phyloP scores from a whole-genome alignment of 192 early-diverging fungal genomes.

The Entomortierella lignicola region DNA sequence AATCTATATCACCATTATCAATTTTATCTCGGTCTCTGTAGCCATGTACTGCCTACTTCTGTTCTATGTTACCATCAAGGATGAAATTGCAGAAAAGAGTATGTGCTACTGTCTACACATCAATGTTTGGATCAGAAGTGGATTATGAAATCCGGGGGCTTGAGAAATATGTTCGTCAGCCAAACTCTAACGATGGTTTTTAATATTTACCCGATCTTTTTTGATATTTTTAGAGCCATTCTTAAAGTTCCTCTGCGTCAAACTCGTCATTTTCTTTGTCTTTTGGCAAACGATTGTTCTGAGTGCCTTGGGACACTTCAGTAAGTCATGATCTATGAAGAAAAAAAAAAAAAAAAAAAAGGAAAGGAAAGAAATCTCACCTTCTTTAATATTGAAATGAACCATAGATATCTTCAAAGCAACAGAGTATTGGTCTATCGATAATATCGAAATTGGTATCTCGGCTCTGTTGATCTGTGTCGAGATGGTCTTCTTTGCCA shows the following conservation, averaged over 20 bases:
- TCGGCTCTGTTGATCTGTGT: conserved; percentile 46
- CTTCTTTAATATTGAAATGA: background rate
- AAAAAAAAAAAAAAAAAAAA: too few relatives aligned
- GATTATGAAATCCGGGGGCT: background rate
- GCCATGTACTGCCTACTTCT: conserved; percentile 78
- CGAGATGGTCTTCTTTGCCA: conserved; percentile 58
- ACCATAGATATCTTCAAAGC: conserved; percentile 20
- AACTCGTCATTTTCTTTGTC: conserved; percentile 56
- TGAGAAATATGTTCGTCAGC: background rate
- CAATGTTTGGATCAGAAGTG: too few relatives aligned
- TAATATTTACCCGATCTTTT: too few relatives aligned
- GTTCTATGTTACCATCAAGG: conserved; percentile 71
- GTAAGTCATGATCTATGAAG: conserved; percentile 25
- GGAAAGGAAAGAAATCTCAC: too few relatives aligned
- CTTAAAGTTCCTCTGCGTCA: conserved; percentile 56
- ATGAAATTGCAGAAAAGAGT: conserved; percentile 62
- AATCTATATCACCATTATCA: conserved; percentile 70
- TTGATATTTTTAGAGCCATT: conserved; percentile 57
- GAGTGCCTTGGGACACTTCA: conserved; percentile 28
- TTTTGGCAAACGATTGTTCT: conserved; percentile 51
- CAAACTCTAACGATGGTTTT: too few relatives aligned
- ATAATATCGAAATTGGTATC: conserved; percentile 52
- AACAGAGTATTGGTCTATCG: conserved; percentile 40
- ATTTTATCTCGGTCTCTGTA: conserved; percentile 71
- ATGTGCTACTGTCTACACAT: conserved; percentile 34